Percentiles rank a stretch among this genome's conserved stretches.
phyloP scores from a whole-genome alignment of 805 yeast genomes.

The Nadsonia fulvescens region DNA sequence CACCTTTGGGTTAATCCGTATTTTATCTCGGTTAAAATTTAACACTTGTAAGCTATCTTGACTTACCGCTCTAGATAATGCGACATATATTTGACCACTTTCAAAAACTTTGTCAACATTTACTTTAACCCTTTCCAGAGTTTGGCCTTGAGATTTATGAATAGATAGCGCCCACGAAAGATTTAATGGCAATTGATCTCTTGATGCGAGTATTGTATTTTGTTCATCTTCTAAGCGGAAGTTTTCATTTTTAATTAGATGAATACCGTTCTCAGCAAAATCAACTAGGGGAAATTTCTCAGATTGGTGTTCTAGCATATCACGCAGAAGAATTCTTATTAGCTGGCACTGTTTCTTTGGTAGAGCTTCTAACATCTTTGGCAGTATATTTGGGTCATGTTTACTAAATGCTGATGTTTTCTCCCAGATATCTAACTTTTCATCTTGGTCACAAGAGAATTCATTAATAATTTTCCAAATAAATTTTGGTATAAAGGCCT shows the following conservation, averaged over 20 bases:
- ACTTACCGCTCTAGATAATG: conserved; percentile 76
- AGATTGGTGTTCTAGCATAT: no score
- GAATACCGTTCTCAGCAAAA: not conserved
- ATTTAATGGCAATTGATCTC: conserved; percentile 69
- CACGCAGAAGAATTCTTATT: conserved; percentile 2
- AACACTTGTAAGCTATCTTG: conserved; percentile 65
- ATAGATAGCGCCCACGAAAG: conserved; percentile 91
- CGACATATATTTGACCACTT: conserved; percentile 92
- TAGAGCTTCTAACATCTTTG: not conserved
- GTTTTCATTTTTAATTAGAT: not conserved
- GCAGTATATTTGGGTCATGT: not conserved
- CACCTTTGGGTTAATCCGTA: conserved; percentile 59
- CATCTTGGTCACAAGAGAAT: not conserved
- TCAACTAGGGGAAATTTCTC: no score
- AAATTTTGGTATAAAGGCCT: conserved; percentile 25
- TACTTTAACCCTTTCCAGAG: conserved; percentile 56
- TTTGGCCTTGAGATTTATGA: conserved; percentile 92
- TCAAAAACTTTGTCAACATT: conserved; percentile 67
- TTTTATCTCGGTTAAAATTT: conserved; percentile 46
- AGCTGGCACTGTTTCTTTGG: conserved; percentile 2
- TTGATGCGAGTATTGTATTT: conserved; percentile 31
- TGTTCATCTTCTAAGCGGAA: not conserved
- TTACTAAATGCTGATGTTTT: conserved; percentile 2
- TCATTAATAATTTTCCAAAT: not conserved
- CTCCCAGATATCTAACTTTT: conserved; percentile 3